Conservation (phyloP, 148 eudicot species). For the Vaccinium darrowii region DNA sequence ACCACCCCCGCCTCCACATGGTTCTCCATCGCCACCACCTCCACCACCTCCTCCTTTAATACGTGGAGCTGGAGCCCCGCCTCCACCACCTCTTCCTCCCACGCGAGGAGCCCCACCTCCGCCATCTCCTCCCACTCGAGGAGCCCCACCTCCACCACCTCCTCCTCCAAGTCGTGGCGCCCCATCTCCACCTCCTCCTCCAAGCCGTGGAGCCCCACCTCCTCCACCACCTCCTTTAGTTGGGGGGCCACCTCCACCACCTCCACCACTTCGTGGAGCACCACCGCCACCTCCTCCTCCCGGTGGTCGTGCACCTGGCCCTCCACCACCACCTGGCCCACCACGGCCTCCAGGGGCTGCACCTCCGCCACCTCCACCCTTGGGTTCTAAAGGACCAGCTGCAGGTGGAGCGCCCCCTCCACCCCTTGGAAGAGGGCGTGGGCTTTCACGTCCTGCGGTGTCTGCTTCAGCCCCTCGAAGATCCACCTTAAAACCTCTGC, state of each 20-base stretch:
- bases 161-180: slow-evolving; percentile 14
- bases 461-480: slow-evolving; percentile 48
- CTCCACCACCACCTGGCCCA: slow-evolving; percentile 59
- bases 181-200: slow-evolving; percentile 44
- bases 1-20: background rate
- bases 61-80: slow-evolving; percentile 11
- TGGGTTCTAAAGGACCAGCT: slow-evolving; percentile 15
- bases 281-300: slow-evolving; percentile 84
- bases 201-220: slow-evolving; percentile 32
- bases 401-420: slow-evolving; percentile 42
- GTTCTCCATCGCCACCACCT: slow-evolving; percentile 32
- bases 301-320: slow-evolving; percentile 45
- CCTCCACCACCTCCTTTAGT: slow-evolving; percentile 43
- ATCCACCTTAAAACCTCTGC: slow-evolving; percentile 76
- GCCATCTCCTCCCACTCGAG: slow-evolving; percentile 19
- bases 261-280: slow-evolving; percentile 42
- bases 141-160: slow-evolving; percentile 21
- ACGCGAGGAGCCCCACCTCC: slow-evolving; percentile 17
- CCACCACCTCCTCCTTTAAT: slow-evolving; percentile 30
- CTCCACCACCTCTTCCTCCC: slow-evolving; percentile 33
- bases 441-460: slow-evolving; percentile 53
- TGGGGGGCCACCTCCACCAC: slow-evolving; percentile 42
- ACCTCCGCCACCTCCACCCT: slow-evolving; percentile 59
- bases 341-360: slow-evolving; percentile 72
- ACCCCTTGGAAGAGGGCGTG: slow-evolving; percentile 74